Conservation (phyloP, 768 basidiomycete species). For the Pulveroboletus sp. region DNA sequence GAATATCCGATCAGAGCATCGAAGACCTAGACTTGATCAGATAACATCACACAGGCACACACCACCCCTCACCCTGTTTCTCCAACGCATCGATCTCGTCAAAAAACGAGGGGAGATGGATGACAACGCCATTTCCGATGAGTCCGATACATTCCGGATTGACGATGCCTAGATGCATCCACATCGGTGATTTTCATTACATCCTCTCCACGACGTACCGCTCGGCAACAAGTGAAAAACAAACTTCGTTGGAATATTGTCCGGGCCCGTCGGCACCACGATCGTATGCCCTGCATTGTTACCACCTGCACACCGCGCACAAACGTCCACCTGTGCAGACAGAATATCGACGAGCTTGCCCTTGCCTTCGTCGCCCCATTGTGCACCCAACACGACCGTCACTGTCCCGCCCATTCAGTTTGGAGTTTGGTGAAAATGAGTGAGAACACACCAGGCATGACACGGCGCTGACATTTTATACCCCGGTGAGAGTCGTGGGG, state of each 20-base stretch:
- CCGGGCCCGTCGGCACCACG: slow-evolving; percentile 70
- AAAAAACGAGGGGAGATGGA: slow-evolving; percentile 95
- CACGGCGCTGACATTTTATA: slow-evolving; percentile 14
- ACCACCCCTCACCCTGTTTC: slow-evolving; percentile 60
- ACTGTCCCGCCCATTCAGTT: slow-evolving; percentile 30
- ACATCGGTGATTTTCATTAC: neutral
- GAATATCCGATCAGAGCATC: slow-evolving; percentile 81
- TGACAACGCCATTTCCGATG: slow-evolving; percentile 94
- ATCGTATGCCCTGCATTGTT: slow-evolving; percentile 99
- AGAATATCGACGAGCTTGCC: slow-evolving; percentile 98
- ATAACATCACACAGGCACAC: neutral
- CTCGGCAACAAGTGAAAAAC: slow-evolving; percentile 96
- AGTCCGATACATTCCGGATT: slow-evolving; percentile 69
- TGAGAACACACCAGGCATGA: slow-evolving; percentile 23
- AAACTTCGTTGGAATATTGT: slow-evolving; percentile 76
- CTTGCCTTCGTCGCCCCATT: slow-evolving; percentile 94
- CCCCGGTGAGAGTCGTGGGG: slow-evolving; percentile 12
- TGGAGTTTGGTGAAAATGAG: neutral
- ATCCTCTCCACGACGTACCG: slow-evolving; percentile 55
- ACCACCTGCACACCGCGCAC: slow-evolving; percentile 95
- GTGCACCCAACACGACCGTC: slow-evolving; percentile 80
- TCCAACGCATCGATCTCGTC: slow-evolving; percentile 84
- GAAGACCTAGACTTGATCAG: slow-evolving; percentile 57
- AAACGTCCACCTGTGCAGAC: slow-evolving; percentile 84
- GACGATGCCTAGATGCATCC: slow-evolving; percentile 15